Conservation (phyloP, 768 basidiomycete genomes). For the Tylopilus cervinicoccineus region DNA sequence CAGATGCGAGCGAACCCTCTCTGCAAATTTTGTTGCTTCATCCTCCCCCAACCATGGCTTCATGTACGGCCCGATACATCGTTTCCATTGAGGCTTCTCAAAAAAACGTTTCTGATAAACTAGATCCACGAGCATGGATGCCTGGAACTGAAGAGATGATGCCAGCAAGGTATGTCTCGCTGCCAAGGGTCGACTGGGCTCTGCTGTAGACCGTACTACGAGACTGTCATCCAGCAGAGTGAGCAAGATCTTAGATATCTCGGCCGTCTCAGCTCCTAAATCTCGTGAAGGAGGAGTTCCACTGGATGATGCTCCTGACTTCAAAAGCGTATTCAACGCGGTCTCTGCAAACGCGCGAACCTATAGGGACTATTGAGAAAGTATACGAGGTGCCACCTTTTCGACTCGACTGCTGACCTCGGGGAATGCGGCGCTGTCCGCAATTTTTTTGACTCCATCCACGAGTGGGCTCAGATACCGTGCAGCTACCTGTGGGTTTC, state of each 20-base stretch:
- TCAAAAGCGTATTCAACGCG: conserved; percentile 74
- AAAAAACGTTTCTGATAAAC: conserved; percentile 54
- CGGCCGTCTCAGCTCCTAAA: conserved; percentile 56
- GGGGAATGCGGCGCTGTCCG: conserved; percentile 89
- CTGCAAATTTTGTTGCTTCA: conserved; percentile 48
- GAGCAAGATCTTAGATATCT: conserved; percentile 52
- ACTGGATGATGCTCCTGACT: conserved; percentile 77
- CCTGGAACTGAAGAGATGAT: conserved; percentile 64
- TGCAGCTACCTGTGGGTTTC: conserved; percentile 86
- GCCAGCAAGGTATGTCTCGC: conserved; percentile 57
- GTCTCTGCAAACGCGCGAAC: conserved; percentile 90
- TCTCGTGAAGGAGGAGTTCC: conserved; percentile 74
- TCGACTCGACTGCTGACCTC: conserved; percentile 50
- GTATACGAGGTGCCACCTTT: conserved; percentile 4
- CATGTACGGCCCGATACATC: conserved; percentile 71
- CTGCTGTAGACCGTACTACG: conserved; percentile 36
- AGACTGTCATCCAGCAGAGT: conserved; percentile 53
- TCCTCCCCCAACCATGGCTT: conserved; percentile 63
- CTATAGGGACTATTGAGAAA: conserved; percentile 32
- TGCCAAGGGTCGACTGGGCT: conserved; percentile 48
- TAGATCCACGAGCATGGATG: conserved; percentile 74
- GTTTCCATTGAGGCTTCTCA: conserved; percentile 57
- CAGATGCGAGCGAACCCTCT: conserved; percentile 69
- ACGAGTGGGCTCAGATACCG: conserved; percentile 83
- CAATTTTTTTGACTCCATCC: conserved; percentile 88